Base-by-base conservation (phyloP, 75 land plant genomes). In the Isoetes taiwanensis region DNA sequence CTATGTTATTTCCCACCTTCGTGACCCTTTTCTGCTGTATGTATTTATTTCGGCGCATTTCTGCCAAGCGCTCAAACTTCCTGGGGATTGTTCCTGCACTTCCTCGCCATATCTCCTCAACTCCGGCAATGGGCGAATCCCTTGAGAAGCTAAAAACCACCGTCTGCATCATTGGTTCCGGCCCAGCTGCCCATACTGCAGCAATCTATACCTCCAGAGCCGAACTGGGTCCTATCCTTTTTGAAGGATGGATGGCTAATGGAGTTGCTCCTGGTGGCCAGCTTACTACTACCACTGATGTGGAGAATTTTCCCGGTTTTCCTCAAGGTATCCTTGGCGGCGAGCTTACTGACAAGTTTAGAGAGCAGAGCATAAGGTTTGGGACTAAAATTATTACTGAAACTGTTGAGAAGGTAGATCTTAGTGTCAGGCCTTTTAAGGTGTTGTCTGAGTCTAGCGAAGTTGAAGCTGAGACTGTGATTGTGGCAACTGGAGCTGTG, bases 131-230 rank as follows among this genome's bases (percentile, higher is more conserved):
- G n/a, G n/a, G n/a, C n/a, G n/a, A n/a, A n/a, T n/a, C n/a, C n/a
- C n/a, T 30, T 42, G 34, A 66, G 38, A 33, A 57, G 31, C 57
- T 82, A 57, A 59, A 46, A 31, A 80, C 94, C 21, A 42, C 66
- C 33, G 61, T 87, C 25, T 87, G 94, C 72, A 83, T 90, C 58
- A 74, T 90, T 46, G 97, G 97, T 2, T 87, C 96, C 46, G 97
- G 97, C 34, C 97, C 97, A 0, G 97, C 97, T 0, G 97, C 85
- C 39, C 97, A 90, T 71, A 90, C 97, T 24, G 97, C 97, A 8
- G 97, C 97, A 29, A 81, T 90, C 41, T 90, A 90, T 53, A 72
- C 94, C 32, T 69, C 97, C 14, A 65, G 97, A 0, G 97, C 97
- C 9, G 88, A 87, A 78, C 85, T 90, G 32, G 50, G 67, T 14